Evolutionary conservation across 2,329 filamentous ascomycete genomes (phyloP).

Genomic region (Pyrenochaeta sp.): DNA sequence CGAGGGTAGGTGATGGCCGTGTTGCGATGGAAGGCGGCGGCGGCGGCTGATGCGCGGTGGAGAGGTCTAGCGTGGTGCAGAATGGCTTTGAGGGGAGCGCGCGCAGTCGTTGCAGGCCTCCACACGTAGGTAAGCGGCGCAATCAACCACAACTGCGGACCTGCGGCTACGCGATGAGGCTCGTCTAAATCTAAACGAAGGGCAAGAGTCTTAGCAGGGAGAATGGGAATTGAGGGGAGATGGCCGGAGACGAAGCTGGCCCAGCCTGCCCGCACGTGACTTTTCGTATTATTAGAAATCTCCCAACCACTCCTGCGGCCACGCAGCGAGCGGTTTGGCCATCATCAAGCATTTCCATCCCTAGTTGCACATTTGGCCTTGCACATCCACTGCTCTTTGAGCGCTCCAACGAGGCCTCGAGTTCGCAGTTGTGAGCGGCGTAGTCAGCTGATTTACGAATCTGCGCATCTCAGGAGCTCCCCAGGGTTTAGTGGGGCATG

Average conservation of each 20-base stretch:
- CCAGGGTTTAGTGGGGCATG: not conserved
- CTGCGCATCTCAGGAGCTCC: not conserved
- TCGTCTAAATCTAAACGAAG: constrained; percentile 3
- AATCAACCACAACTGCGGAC: constrained; percentile 18
- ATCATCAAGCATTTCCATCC: not conserved
- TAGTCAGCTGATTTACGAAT: not conserved
- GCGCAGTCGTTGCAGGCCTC: not conserved
- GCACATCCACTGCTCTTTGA: not conserved
- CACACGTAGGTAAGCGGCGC: constrained; percentile 1
- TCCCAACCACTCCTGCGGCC: constrained; percentile 4
- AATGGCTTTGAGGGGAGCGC: constrained; percentile 13
- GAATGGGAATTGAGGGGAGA: constrained; percentile 5
- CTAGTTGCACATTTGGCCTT: not conserved
- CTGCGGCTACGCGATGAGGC: constrained; percentile 14
- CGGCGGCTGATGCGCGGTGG: constrained; percentile 26
- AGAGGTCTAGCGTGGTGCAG: constrained; percentile 9
- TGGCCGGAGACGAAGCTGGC: constrained; percentile 7
- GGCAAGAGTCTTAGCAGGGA: constrained; percentile 1
- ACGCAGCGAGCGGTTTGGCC: not conserved
- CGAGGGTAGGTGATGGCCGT: constrained; percentile 11
- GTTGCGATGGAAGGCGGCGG: constrained; percentile 18
- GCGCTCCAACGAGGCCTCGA: no score
- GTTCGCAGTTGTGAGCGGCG: not conserved
- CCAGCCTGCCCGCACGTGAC: constrained; percentile 21
- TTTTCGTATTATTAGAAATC: constrained; percentile 15